Conservation (phyloP, 1,139 yeast genomes). For the Diutina neorugosa region DNA sequence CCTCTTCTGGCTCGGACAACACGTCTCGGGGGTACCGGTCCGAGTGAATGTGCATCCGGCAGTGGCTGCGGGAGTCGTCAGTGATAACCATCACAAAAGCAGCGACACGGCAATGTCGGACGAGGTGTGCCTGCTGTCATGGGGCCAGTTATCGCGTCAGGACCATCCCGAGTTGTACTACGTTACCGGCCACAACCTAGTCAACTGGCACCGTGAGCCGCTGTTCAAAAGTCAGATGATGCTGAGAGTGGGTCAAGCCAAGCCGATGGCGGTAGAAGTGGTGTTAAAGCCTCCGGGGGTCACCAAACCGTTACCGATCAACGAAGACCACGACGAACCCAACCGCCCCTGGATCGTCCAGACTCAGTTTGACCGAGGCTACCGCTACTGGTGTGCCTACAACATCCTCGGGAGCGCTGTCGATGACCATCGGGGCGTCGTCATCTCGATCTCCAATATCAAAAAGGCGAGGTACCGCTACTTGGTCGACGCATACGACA, state of each 20-base stretch:
- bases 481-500: background rate
- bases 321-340: background rate
- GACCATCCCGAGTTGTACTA: background rate
- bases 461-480: background rate
- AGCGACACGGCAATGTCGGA: background rate
- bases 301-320: background rate
- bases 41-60: background rate
- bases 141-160: background rate
- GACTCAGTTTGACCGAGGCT: background rate
- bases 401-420: background rate
- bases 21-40: background rate
- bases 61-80: background rate
- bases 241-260: background rate
- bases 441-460: background rate
- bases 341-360: background rate
- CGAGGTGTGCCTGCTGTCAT: background rate
- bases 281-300: background rate
- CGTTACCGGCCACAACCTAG: background rate
- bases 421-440: background rate
- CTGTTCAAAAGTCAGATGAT: background rate
- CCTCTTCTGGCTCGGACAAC: background rate
- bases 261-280: background rate
- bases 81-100: background rate
- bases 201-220: background rate
- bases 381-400: slow-evolving; percentile 1